A percentile compares a stretch with the other conserved stretches of the same genome.
phyloP scores from a whole-genome alignment of 2,329 filamentous ascomycete species.

The Fusarium sp. region DNA sequence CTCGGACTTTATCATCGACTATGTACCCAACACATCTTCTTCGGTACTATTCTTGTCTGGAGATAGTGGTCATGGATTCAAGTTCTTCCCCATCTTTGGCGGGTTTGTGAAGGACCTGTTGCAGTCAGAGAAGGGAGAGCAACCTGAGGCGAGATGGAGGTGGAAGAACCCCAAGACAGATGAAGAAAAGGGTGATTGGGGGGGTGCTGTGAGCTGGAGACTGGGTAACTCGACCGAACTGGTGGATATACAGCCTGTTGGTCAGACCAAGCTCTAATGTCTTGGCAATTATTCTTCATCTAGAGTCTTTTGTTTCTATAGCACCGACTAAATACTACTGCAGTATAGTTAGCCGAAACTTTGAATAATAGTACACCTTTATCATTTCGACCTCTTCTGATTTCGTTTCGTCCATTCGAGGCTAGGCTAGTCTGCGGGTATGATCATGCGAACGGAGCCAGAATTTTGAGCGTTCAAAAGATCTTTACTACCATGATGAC shows the following conservation, averaged over 20 bases:
- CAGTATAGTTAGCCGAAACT: rapidly evolving
- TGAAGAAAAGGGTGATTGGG: conserved; percentile 36
- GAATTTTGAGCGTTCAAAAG: rapidly evolving
- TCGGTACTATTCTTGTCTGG: conserved; percentile 61
- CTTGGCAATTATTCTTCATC: rapidly evolving
- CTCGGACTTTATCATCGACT: conserved; percentile 69
- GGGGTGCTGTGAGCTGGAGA: conserved; percentile 50
- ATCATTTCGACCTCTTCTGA: rapidly evolving
- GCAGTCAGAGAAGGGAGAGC: conserved; percentile 48
- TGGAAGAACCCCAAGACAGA: conserved; percentile 54
- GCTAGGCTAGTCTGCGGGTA: rapidly evolving
- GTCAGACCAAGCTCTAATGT: conserved; percentile 6
- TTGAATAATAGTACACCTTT: not conserved
- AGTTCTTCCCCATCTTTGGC: conserved; percentile 69
- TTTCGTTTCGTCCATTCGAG: rapidly evolving
- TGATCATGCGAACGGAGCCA: rapidly evolving
- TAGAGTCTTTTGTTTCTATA: not conserved
- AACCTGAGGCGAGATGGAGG: conserved; percentile 58
- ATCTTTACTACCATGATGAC: not conserved
- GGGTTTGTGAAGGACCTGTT: conserved; percentile 62
- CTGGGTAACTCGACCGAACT: conserved; percentile 45
- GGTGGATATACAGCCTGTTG: conserved; percentile 23
- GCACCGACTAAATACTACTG: rapidly evolving
- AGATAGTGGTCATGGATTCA: conserved; percentile 70
- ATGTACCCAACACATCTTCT: conserved; percentile 59